Evolutionary conservation across 148 eudicot genomes (phyloP).

Genomic region (Mesembryanthemum crystallinum): DNA sequence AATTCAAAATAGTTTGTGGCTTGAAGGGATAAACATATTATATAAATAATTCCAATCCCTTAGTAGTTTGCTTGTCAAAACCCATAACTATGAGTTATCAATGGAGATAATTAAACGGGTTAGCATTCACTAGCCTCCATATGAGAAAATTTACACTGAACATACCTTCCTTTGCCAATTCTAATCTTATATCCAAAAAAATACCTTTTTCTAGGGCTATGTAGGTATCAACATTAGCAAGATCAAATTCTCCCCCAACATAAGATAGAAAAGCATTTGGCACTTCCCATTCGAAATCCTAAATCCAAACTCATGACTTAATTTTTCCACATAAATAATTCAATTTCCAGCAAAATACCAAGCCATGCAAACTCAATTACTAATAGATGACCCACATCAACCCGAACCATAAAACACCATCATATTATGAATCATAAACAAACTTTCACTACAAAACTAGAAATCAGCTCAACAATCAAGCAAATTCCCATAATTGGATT

Average conservation of each 20-base stretch:
- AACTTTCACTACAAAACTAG: background rate
- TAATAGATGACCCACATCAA: background rate
- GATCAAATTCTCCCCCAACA: background rate
- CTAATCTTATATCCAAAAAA: background rate
- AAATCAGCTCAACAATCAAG: background rate
- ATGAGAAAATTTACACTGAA: background rate
- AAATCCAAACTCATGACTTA: conserved; percentile 5
- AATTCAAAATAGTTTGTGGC: no score
- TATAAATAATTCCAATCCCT: background rate
- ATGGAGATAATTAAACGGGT: background rate
- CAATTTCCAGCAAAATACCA: background rate
- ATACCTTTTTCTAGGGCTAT: background rate
- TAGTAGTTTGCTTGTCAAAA: no score
- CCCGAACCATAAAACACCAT: background rate
- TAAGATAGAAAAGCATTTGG: background rate
- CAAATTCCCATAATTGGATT: background rate
- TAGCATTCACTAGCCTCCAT: background rate
- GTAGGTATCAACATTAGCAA: background rate
- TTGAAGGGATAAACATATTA: background rate
- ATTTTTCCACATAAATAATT: conserved; percentile 6
- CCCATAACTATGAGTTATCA: no score
- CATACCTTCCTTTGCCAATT: background rate
- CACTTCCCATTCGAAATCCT: background rate
- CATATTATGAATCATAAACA: background rate
- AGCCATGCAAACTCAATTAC: background rate